Evolutionary conservation across 306 rosid genomes (phyloP).

Genomic region (Senna siamea): DNA sequence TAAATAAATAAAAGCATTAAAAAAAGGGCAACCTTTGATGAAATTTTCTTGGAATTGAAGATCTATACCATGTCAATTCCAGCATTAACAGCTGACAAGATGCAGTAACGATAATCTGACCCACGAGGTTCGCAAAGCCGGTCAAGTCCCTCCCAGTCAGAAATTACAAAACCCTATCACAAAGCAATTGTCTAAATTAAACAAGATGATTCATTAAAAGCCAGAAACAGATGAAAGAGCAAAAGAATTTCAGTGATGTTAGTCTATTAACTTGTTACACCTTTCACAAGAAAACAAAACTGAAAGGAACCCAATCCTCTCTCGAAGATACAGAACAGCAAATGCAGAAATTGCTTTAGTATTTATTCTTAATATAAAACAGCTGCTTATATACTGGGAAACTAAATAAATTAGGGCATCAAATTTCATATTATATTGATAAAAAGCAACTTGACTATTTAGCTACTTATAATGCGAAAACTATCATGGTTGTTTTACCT

Average conservation of each 20-base stretch:
- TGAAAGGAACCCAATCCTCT: background rate
- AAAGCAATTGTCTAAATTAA: conserved; percentile 29
- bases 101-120: conserved; percentile 66
- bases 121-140: conserved; percentile 60
- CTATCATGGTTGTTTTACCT: conserved; percentile 51
- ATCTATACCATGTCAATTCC: conserved; percentile 85
- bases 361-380: background rate
- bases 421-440: conserved; percentile 16
- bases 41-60: conserved; percentile 24
- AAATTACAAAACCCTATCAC: conserved; percentile 80
- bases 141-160: conserved; percentile 88
- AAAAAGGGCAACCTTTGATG: background rate
- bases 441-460: conserved; percentile 17
- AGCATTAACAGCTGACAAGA: conserved; percentile 69
- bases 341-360: background rate
- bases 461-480: conserved; percentile 9
- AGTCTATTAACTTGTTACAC: background rate
- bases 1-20: conserved; percentile 22
- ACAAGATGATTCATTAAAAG: conserved; percentile 14
- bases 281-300: background rate
- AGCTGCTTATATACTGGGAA: background rate
- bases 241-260: background rate
- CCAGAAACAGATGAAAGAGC: conserved; percentile 30
- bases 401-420: background rate
- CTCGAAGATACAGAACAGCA: conserved; percentile 12